phyloP scores from a whole-genome alignment of 306 rosid genomes.

The Carpinus fangiana region DNA sequence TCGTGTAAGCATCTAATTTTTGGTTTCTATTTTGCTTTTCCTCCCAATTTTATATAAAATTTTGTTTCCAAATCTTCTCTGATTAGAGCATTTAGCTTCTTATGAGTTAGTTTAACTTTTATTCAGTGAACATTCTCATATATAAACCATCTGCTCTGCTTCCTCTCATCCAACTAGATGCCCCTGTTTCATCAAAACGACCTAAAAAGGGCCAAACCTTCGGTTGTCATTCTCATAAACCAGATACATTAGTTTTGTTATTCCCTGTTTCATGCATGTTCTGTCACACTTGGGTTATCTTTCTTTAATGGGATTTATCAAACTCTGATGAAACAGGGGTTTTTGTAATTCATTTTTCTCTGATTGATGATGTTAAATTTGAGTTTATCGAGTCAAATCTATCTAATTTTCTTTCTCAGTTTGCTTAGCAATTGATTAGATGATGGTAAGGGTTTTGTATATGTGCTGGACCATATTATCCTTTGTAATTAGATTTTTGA shows the following conservation, averaged over 20 bases:
- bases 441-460: neutral
- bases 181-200: constrained; percentile 54
- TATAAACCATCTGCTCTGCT: constrained; percentile 5
- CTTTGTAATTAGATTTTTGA: neutral
- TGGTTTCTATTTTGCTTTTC: too few species aligned
- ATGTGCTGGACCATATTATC: neutral
- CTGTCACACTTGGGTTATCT: too few species aligned
- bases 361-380: neutral
- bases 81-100: neutral
- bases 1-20: constrained; percentile 61
- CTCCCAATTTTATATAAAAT: too few species aligned
- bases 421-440: neutral
- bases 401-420: constrained; percentile 14
- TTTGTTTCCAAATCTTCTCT: neutral
- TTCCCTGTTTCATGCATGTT: too few species aligned
- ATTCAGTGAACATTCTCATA: constrained; percentile 10
- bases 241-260: too few species aligned
- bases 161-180: constrained; percentile 12
- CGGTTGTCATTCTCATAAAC: neutral
- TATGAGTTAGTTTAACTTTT: constrained; percentile 6
- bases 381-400: constrained; percentile 5
- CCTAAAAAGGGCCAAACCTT: neutral
- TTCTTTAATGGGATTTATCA: too few species aligned
- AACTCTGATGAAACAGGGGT: too few species aligned
- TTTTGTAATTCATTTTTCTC: too few species aligned